Base-by-base conservation (phyloP, 129 eudicot genomes). In the Tagetes patula region DNA sequence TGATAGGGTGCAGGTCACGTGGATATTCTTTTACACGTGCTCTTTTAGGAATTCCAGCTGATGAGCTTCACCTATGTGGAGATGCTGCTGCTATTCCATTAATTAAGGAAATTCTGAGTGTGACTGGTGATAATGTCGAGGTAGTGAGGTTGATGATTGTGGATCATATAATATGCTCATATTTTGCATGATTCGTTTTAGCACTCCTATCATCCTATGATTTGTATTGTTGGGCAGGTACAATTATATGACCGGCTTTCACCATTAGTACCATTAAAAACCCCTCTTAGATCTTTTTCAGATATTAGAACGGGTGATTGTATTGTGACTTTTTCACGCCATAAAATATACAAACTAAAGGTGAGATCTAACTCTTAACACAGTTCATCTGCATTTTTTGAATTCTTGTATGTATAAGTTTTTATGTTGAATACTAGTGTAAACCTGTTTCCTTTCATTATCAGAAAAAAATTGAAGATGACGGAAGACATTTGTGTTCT, bases 21-120 rank as follows among this genome's bases (percentile, higher is more conserved):
- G 98, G 98, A 12, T 87, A 79, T 87, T 89, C 98, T 40, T 93
- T 93, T 71, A 93, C 98, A 42, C 92, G 98, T 77, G 98, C 96
- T 79, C 85, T 93, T 47, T 75, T 93, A 79, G 98, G 98, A n/a
- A 81, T 93, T 79, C 65, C 96, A 61, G 90, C 91, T 11, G 82
- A 90, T 40, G 96, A 93, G 77, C 89, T 93, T 77, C 98, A 93
- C 79, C 82, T 93, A 33, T 93, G 98, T 69, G 98, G 98, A 75
- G 98, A 93, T 84, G 84, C 93, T 63, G 96, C 98, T 72, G 96
- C 92, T 78, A 92, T 93, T 77, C 98, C 91, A 72, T 76, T 93
- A 65, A 81, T 93, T 53, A 79, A 89, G 69, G 89, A 90, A 68
- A 84, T 93, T 50, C 85, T 93, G 67, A 86, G 86, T 82, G 96